Evolutionary conservation across 257 asterid genomes (phyloP), one percentile per base, ranked within the genome.

Genomic region (Nicotiana benthamiana): DNA sequence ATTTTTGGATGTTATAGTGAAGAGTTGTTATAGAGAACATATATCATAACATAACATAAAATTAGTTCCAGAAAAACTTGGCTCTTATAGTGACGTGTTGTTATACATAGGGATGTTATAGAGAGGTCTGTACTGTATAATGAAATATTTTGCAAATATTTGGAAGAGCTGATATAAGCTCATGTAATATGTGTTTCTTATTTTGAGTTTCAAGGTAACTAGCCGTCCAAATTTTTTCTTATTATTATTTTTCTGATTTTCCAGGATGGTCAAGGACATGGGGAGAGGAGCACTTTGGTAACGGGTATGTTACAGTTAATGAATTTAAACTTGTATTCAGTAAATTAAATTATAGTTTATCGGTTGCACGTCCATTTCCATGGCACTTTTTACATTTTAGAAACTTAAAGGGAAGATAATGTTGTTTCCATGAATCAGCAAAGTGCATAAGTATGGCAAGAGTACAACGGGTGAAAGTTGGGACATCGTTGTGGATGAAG

Each of bases 251-350:
- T 7, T 24, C 61, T 26, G 24, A 48, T 15, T 74, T 13, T 16
- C 51, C 32, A 96, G 99, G 99, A 82, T 96, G 99, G 99, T 94
- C 99, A 3, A 87, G 99, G 87, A 96, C 97, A 79, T 96, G 99
- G 99, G 99, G 99, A 75, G 99, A 96, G 84, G 99, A 96, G 86
- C 99, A 96, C 91, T 94, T 96, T 0, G 99, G 99, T 72, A 96
- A 96, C 6, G 97, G 99, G 99, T 96, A 87, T 8, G 89, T 72
- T 56, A 61, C 52, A 74, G 24, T 60, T 53, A 46, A 46, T 74
- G 9, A 46, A 8, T 61, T 54, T 51, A 64, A 72, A 77, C 52
- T 43, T 66, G 18, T 67, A 22, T 20, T 43, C 59, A 70, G 34
- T 28, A 26, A 7, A 1, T 70, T 43, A 43, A 30, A 70, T 43